These are phyloP conservation scores for Hyaloperonospora brassicae DNA, from an alignment of 352 stramenopile genomes.

Conservation along the genomic window DNA sequence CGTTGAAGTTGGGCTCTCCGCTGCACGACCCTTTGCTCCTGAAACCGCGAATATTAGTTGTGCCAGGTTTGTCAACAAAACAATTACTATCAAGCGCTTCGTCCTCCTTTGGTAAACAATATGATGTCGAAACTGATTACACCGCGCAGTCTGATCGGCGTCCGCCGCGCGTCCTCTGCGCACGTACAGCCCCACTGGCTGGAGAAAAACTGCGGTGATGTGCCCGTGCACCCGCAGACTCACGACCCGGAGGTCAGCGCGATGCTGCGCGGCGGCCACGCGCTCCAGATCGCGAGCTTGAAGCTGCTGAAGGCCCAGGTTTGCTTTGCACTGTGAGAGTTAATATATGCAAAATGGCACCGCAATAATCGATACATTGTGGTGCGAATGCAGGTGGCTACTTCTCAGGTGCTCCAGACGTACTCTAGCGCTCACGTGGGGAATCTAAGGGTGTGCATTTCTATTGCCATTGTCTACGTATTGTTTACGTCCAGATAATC, in stretches of 20 bases:
- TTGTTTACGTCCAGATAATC: not conserved
- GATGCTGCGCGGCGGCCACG: conserved; percentile 67
- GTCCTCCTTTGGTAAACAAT: too few relatives aligned
- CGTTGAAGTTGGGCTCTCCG: too few relatives aligned
- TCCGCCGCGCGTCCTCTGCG: conserved; percentile 12
- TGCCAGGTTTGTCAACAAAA: too few relatives aligned
- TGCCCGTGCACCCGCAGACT: conserved; percentile 32
- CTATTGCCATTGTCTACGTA: not conserved
- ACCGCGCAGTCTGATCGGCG: not conserved
- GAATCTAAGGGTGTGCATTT: conserved; percentile 37
- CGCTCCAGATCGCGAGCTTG: conserved; percentile 44
- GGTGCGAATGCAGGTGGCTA: conserved; percentile 22
- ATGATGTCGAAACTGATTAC: conserved; percentile 2
- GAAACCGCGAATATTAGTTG: too few relatives aligned
- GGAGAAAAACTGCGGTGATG: conserved; percentile 53
- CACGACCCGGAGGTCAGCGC: conserved; percentile 45
- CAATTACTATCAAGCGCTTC: too few relatives aligned
- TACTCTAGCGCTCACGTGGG: conserved; percentile 33
- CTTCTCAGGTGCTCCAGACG: conserved; percentile 26
- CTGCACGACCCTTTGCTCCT: too few relatives aligned
- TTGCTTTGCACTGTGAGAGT: not conserved
- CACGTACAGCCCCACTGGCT: conserved; percentile 43
- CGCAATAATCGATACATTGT: not conserved
- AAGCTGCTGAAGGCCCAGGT: conserved; percentile 46
- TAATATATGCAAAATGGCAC: not conserved